Evolutionary conservation across 129 eudicot species (phyloP).

Genomic region (Flaveria brownii): DNA sequence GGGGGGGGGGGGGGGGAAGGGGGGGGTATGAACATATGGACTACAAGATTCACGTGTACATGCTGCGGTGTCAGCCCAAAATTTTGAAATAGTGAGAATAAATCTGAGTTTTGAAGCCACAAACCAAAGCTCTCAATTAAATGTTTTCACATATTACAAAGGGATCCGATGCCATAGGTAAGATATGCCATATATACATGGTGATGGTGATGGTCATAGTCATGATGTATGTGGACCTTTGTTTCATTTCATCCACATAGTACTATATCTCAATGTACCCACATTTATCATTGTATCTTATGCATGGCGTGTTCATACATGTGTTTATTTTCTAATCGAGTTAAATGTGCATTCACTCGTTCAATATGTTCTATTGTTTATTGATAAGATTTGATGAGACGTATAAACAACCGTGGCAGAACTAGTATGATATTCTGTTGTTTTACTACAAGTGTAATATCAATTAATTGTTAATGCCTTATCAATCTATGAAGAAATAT

Average conservation of each 20-base stretch:
- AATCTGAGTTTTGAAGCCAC: slow-evolving; percentile 38
- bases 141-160: slow-evolving; percentile 32
- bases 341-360: background rate
- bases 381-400: background rate
- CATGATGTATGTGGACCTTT: slow-evolving; percentile 32
- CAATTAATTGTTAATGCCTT: background rate
- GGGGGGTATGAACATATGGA: slow-evolving; percentile 25
- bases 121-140: slow-evolving; percentile 28
- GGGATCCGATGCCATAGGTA: slow-evolving; percentile 38
- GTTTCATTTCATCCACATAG: slow-evolving; percentile 15
- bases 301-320: slow-evolving; percentile 6
- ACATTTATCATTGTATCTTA: background rate
- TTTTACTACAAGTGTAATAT: background rate
- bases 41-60: slow-evolving; percentile 47
- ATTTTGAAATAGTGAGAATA: slow-evolving; percentile 40
- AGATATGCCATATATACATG: slow-evolving; percentile 4
- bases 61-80: slow-evolving; percentile 47
- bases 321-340: background rate
- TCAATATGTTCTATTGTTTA: background rate
- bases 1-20: background rate
- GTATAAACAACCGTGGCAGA: background rate
- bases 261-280: slow-evolving; percentile 13
- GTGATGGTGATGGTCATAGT: slow-evolving; percentile 1
- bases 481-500: background rate
- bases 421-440: background rate